A percentile compares a stretch with the other conserved stretches of the same genome.
Conservation (phyloP, 768 basidiomycete species). For the Boletus vermiculosoides region DNA sequence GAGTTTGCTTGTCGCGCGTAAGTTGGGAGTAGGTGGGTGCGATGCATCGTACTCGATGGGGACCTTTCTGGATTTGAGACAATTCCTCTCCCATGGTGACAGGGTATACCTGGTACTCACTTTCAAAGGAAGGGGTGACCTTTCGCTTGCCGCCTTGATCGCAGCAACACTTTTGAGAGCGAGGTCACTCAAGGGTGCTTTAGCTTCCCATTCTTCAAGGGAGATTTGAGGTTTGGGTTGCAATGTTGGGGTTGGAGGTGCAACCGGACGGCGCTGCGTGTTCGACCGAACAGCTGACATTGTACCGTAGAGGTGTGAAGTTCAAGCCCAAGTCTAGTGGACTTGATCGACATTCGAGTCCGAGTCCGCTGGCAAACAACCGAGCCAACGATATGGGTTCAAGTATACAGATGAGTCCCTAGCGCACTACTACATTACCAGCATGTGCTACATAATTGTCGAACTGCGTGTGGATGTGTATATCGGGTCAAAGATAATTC, state of each 20-base stretch:
- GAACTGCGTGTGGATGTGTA: not conserved
- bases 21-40: conserved; percentile 32
- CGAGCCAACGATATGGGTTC: not conserved
- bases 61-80: conserved; percentile 43
- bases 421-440: conserved; percentile 13
- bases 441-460: not conserved
- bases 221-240: conserved; percentile 50
- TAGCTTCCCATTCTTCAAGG: conserved; percentile 91
- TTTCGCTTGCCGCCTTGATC: conserved; percentile 61
- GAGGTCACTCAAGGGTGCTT: conserved; percentile 69
- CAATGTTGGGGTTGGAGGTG: conserved; percentile 25
- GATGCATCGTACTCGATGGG: conserved; percentile 37
- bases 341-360: not conserved
- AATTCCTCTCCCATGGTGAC: conserved; percentile 8
- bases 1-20: conserved; percentile 41
- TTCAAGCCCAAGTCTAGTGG: not conserved
- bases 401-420: not conserved
- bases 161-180: conserved; percentile 64
- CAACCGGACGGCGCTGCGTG: conserved; percentile 28
- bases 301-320: not conserved
- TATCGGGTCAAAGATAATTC: conserved; percentile 6
- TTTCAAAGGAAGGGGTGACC: conserved; percentile 68
- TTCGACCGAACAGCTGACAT: conserved; percentile 26
- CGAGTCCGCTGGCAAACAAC: conserved; percentile 10
- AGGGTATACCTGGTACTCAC: conserved; percentile 39